phyloP scores from a whole-genome alignment of 352 stramenopile species.

The Globisporangium mamillatum region DNA sequence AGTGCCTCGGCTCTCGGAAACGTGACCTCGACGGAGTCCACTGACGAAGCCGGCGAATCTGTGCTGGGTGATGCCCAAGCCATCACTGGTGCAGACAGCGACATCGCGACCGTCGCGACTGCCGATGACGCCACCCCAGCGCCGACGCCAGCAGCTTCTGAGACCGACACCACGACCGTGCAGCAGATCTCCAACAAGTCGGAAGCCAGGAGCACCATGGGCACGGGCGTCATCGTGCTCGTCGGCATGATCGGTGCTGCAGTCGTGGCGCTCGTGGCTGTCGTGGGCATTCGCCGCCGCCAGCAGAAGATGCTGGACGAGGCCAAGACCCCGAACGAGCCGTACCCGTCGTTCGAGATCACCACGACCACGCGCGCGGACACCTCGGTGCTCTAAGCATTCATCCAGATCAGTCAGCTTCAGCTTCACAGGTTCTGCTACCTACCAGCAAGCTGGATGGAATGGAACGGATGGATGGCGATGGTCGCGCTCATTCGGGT shows the following conservation, averaged over 20 bases:
- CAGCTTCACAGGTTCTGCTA: too few relatives aligned
- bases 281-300: slow-evolving; percentile 36
- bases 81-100: neutral
- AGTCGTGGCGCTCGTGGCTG: slow-evolving; percentile 35
- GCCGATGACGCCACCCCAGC: neutral
- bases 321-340: slow-evolving; percentile 38
- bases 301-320: slow-evolving; percentile 45
- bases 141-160: neutral
- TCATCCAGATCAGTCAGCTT: too few relatives aligned
- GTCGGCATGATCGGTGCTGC: slow-evolving; percentile 35
- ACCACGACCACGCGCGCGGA: slow-evolving; percentile 5
- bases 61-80: neutral
- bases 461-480: too few relatives aligned
- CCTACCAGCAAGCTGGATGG: too few relatives aligned
- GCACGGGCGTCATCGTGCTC: slow-evolving; percentile 35
- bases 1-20: neutral
- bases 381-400: slow-evolving; percentile 8
- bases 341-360: slow-evolving; percentile 22
- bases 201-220: slow-evolving; percentile 13
- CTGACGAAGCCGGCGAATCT: neutral
- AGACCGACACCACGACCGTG: neutral
- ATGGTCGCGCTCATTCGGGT: too few relatives aligned
- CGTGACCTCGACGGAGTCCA: neutral
- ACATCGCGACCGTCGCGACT: neutral
- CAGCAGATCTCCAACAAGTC: slow-evolving; percentile 33